Base-by-base conservation (phyloP, 83 land plant genomes). In the Thuja plicata region DNA sequence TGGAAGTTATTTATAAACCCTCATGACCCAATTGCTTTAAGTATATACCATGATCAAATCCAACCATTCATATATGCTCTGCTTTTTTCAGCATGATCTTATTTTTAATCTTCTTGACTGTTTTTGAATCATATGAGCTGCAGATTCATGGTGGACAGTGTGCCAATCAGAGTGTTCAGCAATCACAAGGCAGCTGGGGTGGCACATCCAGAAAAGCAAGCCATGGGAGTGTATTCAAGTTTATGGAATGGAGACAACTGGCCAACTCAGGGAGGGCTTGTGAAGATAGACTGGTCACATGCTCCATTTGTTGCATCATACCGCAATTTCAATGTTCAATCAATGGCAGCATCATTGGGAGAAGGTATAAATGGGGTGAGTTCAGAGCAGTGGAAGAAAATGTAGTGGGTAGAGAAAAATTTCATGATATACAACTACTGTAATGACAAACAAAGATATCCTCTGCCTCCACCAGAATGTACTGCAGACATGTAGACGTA, bases 351-450 rank as follows among this genome's bases (percentile, higher is more conserved):
- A 46, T 60, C 77, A 1, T 40, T 5, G 3, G 40, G 3, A 55
- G 54, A 16, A 35, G 50, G 3, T 3, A 60, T 4, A 27, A 60
- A 30, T 2, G 19, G 4, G 7, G 30, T 95, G 81, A 90, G 54
- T 55, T 15, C 50, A n/a, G 84, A 38, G 10, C 73, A 92, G 62
- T 0, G 21, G 52, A 87, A 85, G 52, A 88, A 88, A 86, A 21
- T 95, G 88, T 48, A 87, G 13, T 88, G 87, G 92, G 90, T 92
- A 16, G 86, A 90, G 80, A 46, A 84, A 15, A 92, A 91, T 41
- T 91, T 77, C 90, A 91, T 90, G 94, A 89, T 94, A 90, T 92
- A 94, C 46, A 89, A 94, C 54, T 94, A 92, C 57, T 94, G 93
- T 90, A 87, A 88, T 17, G 92, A 94, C 62, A 77, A 87, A 13